A percentile compares a stretch with the other conserved stretches of the same genome.
Conservation (phyloP, 2,329 filamentous ascomycete genomes). For the Colletotrichum trifolii region DNA sequence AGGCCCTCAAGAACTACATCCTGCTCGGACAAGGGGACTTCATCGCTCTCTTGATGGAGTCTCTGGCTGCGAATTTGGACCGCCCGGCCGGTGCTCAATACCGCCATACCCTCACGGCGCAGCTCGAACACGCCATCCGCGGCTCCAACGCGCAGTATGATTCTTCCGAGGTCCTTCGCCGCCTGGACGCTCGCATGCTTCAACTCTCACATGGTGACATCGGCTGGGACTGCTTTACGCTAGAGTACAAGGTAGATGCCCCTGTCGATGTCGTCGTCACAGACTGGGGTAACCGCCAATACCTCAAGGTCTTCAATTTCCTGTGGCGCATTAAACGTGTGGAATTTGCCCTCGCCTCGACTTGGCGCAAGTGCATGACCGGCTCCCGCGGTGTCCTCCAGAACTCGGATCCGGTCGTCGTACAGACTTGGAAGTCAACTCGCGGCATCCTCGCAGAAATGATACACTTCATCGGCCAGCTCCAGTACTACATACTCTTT, state of each 20-base stretch:
- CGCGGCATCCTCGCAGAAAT: constrained; percentile 93
- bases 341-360: constrained; percentile 90
- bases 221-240: constrained; percentile 98
- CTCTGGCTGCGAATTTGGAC: constrained; percentile 90
- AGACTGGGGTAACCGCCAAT: constrained; percentile 93
- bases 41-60: constrained; percentile 97
- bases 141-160: constrained; percentile 98
- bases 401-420: constrained; percentile 74
- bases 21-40: constrained; percentile 96
- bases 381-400: constrained; percentile 91
- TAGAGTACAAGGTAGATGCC: constrained; percentile 98
- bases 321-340: constrained; percentile 98
- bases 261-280: constrained; percentile 98
- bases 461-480: constrained; percentile 96
- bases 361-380: constrained; percentile 96
- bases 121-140: constrained; percentile 95
- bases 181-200: constrained; percentile 97
- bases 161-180: constrained; percentile 87
- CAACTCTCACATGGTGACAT: constrained; percentile 97
- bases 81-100: constrained; percentile 97
- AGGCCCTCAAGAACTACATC: constrained; percentile 93
- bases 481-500: constrained; percentile 98
- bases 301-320: constrained; percentile 99
- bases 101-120: constrained; percentile 95
- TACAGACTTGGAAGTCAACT: constrained; percentile 88